Evolutionary conservation across 495 filamentous ascomycete genomes (phyloP), one percentile per base, ranked within the genome.

Genomic region (Cenococcum geophilum): DNA sequence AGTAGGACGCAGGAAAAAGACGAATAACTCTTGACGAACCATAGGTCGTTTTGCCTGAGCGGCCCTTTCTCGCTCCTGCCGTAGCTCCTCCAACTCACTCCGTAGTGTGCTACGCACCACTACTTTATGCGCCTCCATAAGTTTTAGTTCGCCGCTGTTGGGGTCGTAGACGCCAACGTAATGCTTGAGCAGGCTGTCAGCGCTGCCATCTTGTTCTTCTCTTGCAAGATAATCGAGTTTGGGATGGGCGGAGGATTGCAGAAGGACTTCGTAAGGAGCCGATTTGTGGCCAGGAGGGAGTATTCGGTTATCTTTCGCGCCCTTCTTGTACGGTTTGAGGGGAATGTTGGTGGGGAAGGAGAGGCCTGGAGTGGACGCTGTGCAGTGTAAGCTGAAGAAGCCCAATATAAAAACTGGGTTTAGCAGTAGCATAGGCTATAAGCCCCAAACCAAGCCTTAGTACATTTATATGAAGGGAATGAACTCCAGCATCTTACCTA

Each of bases 131-230:
- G 88, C 87, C 71, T 89, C 84, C 21, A 89, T 75, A 34, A 97
- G 76, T 58, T 92, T 78, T 67, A 97, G 77, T 58, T 83, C 81
- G 45, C 84, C 84, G 5, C 80, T 85, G 47, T 79, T 75, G 0
- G 89, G 87, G 68, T 98, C 89, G 64, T 86, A 90, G 49, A 97
- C 78, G 32, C 89, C 93, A 61, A 96, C 73, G 73, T 95, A 98
- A 74, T 97, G 88, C 66, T 88, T 88, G 59, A 95, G 72, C 47
- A 85, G 74, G 10, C 82, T 78, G 58, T 91, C 84, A 14, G 80
- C 74, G 5, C 74, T 74, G 60, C 82, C 80, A 14, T 82, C 80
- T 14, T 81, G 76, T 58, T 88, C 83, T 76, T 96, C 90, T 21
- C 83, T 82, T 32, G 83, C 92, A 18, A 81, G 82, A 71, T 92